These are phyloP conservation scores for Apiotrichum akiyoshidainum DNA, from an alignment of 1,284 basidiomycete genomes.

Conservation along the genomic window DNA sequence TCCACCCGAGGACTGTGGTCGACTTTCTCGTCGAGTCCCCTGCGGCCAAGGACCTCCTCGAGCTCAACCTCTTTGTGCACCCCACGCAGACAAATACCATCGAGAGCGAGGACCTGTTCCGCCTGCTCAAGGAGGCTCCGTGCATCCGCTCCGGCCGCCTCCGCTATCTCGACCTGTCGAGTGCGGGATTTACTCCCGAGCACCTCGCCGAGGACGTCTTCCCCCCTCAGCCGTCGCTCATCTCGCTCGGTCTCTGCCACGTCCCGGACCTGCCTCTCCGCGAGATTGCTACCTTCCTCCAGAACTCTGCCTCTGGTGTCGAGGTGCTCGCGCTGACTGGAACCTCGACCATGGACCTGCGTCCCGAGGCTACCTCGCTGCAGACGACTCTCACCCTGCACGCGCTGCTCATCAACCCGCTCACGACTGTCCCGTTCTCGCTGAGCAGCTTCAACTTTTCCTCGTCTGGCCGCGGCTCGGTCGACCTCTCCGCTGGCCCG, in stretches of 20 bases:
- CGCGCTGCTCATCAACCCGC: conserved; percentile 67
- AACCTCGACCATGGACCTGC: conserved; percentile 65
- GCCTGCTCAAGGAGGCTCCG: conserved; percentile 71
- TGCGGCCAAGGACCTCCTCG: conserved; percentile 60
- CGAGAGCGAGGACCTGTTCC: conserved; percentile 63
- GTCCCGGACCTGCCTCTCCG: conserved; percentile 69
- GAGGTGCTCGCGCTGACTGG: conserved; percentile 81
- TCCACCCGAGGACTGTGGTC: conserved; percentile 75
- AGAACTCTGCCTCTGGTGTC: conserved; percentile 66
- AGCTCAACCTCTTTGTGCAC: conserved; percentile 87
- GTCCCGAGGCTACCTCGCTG: conserved; percentile 52
- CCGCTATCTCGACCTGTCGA: conserved; percentile 85
- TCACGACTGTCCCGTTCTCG: conserved; percentile 70
- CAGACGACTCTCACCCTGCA: conserved; percentile 48
- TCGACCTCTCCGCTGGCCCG: conserved; percentile 54
- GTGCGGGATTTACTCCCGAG: conserved; percentile 66
- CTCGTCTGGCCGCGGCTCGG: conserved; percentile 45
- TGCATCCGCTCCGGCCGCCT: conserved; percentile 74
- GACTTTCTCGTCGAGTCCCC: conserved; percentile 70
- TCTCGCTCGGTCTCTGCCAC: conserved; percentile 83
- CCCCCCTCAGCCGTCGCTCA: conserved; percentile 68
- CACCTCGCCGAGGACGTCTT: conserved; percentile 56
- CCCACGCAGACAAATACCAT: conserved; percentile 80
- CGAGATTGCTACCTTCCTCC: conserved; percentile 68
- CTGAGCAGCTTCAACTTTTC: conserved; percentile 46